Conservation (phyloP, 2,329 filamentous ascomycete species). For the Teratosphaeria epicoccoides region DNA sequence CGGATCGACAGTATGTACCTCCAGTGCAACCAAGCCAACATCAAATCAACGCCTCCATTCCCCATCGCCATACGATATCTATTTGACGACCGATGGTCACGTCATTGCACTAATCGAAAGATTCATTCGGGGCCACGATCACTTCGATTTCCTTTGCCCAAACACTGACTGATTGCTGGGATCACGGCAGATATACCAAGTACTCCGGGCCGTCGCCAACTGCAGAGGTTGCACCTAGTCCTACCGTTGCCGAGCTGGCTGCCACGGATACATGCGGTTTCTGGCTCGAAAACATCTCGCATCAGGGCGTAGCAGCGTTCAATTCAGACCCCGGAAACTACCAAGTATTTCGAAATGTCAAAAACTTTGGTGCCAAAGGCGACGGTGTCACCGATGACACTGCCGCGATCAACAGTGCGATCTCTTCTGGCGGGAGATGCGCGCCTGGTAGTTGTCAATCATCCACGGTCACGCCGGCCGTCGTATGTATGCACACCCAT, state of each 20-base stretch:
- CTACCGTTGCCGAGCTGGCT: slow-evolving; percentile 4
- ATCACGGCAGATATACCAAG: slow-evolving; percentile 4
- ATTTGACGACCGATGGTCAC: not conserved
- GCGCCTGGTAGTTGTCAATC: slow-evolving; percentile 31
- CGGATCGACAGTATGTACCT: not conserved
- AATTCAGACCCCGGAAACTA: slow-evolving; percentile 32
- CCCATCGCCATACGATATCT: too few relatives aligned
- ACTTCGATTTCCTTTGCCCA: not conserved
- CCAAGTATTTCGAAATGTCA: slow-evolving; percentile 40
- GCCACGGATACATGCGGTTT: slow-evolving; percentile 15
- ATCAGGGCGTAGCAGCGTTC: slow-evolving; percentile 40
- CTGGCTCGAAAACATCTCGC: slow-evolving; percentile 36
- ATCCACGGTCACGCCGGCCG: slow-evolving; percentile 42
- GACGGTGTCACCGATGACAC: slow-evolving; percentile 47
- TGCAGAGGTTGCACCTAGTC: slow-evolving; percentile 6
- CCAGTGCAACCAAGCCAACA: too few relatives aligned
- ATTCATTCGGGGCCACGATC: not conserved
- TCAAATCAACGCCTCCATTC: too few relatives aligned
- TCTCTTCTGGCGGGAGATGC: slow-evolving; percentile 32
- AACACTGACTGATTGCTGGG: not conserved
- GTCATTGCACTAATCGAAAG: not conserved
- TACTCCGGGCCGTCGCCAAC: slow-evolving; percentile 8
- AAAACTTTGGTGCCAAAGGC: slow-evolving; percentile 35
- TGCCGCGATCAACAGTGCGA: slow-evolving; percentile 41
- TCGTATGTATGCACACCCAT: slow-evolving; percentile 31